phyloP scores from a whole-genome alignment of 2,329 filamentous ascomycete species.

The Torrubiellomyces zombiae region DNA sequence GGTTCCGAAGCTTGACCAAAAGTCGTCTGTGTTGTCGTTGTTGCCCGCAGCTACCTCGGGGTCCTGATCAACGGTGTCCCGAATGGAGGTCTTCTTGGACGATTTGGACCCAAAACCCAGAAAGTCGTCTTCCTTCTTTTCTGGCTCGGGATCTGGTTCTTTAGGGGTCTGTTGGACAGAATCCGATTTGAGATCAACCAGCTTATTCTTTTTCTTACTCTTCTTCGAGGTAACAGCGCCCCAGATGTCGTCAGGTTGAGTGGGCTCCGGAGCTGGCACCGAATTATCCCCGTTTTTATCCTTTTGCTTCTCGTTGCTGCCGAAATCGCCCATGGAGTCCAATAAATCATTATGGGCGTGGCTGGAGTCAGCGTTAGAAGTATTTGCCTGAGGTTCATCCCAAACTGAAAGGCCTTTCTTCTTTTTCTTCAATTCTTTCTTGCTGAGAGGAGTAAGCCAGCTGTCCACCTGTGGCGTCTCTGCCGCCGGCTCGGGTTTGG shows the following conservation, averaged over 20 bases:
- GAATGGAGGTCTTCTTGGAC: constrained; percentile 12
- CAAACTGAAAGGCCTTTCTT: constrained; percentile 9
- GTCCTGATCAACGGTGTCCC: constrained; percentile 9
- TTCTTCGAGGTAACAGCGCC: constrained; percentile 8
- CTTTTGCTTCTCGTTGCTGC: too few relatives aligned
- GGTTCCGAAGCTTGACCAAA: constrained; percentile 10
- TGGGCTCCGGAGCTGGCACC: constrained; percentile 1
- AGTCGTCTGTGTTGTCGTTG: constrained; percentile 10
- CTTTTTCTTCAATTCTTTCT: constrained; percentile 24
- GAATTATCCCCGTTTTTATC: too few relatives aligned
- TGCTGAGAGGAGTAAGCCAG: constrained; percentile 8
- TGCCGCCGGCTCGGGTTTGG: constrained; percentile 10
- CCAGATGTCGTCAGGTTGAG: constrained; percentile 1
- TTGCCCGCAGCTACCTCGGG: constrained; percentile 6
- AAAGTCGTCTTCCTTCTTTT: constrained; percentile 15
- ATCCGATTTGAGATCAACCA: neutral
- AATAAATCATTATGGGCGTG: constrained; percentile 2
- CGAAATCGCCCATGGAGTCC: too few relatives aligned
- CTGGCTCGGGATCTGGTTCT: constrained; percentile 9
- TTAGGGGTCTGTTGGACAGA: neutral
- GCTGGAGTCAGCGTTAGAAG: too few relatives aligned
- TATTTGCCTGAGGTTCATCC: constrained; percentile 2
- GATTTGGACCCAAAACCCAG: constrained; percentile 13
- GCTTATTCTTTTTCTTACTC: constrained; percentile 21
- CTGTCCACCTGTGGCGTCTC: constrained; percentile 7